Conservation (phyloP, 371 early-diverging fungal species). For the Mucor mucedo region DNA sequence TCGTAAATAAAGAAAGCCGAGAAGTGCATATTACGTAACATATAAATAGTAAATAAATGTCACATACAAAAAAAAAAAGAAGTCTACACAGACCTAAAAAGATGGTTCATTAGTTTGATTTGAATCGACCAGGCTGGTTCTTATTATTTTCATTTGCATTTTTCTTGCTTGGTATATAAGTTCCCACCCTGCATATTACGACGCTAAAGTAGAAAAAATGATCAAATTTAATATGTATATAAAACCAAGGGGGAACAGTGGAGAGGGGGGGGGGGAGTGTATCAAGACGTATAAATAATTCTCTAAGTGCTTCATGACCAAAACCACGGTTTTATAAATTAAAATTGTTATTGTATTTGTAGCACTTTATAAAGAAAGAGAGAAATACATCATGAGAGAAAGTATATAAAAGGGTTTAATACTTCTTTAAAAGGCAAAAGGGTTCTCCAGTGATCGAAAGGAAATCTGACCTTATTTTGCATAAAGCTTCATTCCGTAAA, state of each 20-base stretch:
- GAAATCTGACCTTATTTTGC: conserved; percentile 8
- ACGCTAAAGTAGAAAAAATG: conserved; percentile 3
- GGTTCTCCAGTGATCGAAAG: conserved; percentile 11
- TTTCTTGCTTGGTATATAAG: background rate
- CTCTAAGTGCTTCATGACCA: background rate
- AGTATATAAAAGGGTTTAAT: conserved; percentile 23
- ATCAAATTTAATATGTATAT: conserved; percentile 5
- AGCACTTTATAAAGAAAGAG: conserved; percentile 2
- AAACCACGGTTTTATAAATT: background rate
- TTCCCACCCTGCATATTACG: conserved; percentile 2
- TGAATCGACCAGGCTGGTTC: background rate
- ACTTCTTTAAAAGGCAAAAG: conserved; percentile 20
- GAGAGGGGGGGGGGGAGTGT: too few species aligned
- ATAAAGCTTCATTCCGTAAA: conserved; percentile 25
- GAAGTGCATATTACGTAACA: conserved; percentile 5
- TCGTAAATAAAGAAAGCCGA: background rate
- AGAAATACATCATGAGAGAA: background rate
- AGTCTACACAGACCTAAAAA: conserved; percentile 1
- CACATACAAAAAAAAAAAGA: too few species aligned
- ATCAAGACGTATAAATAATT: background rate
- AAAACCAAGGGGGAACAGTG: background rate
- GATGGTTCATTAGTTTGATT: background rate
- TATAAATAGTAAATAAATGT: background rate
- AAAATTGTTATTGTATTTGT: background rate
- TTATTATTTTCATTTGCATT: background rate